phyloP scores from a whole-genome alignment of 1,284 basidiomycete genomes.

The Peniophora sp. region DNA sequence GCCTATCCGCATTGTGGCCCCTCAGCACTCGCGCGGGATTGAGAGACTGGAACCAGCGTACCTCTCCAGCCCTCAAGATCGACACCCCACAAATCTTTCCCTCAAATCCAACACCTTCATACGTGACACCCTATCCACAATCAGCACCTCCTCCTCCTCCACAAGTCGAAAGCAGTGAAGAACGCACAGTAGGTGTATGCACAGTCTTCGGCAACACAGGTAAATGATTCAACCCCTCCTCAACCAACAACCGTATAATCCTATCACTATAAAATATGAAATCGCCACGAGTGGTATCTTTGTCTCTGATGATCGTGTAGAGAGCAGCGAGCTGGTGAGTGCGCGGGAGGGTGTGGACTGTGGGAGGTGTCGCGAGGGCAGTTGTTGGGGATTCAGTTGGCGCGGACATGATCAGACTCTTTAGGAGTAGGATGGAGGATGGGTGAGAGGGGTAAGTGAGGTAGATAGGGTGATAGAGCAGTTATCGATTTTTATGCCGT shows the following conservation, averaged over 20 bases:
- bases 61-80: constrained; percentile 85
- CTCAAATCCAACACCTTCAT: constrained; percentile 86
- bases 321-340: constrained; percentile 93
- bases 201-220: constrained; percentile 84
- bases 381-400: not conserved
- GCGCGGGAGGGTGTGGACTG: constrained; percentile 79
- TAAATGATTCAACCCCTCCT: constrained; percentile 92
- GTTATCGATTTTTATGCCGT: too few species aligned
- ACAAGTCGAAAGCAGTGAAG: constrained; percentile 7
- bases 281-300: constrained; percentile 81
- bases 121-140: constrained; percentile 57
- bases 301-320: constrained; percentile 92
- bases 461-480: too few species aligned
- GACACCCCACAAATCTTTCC: constrained; percentile 94
- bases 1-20: constrained; percentile 41
- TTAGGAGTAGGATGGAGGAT: too few species aligned
- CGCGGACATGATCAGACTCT: not conserved
- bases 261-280: constrained; percentile 94
- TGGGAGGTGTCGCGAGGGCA: constrained; percentile 46
- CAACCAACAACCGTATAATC: constrained; percentile 68
- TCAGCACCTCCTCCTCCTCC: constrained; percentile 1
- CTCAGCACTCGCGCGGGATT: not conserved
- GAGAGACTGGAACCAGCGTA: constrained; percentile 19
- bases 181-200: constrained; percentile 67
- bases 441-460: too few species aligned